Base-by-base conservation (phyloP, 2,329 filamentous ascomycete genomes). In the Alternaria alternata region DNA sequence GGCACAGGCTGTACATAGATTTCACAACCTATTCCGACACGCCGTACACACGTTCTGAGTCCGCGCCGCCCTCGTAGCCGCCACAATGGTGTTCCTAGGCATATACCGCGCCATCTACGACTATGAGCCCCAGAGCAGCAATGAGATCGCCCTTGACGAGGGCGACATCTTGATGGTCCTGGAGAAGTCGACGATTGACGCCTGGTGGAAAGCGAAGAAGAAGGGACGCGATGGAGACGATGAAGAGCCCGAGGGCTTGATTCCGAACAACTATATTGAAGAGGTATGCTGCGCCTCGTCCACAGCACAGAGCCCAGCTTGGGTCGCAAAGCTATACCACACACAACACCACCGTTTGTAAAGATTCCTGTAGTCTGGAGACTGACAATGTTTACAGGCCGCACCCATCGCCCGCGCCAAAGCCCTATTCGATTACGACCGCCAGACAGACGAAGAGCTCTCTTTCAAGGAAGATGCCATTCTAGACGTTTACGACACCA, bases 151-250 rank as follows among this genome's bases (percentile, higher is more conserved):
- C 65, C 91, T 98, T 72, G 83, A 82, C 57, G 94, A 97, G 75
- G 93, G 93, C 60, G 94, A 97, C 80, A 78, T 97, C 64, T 87
- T 98, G 61, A 97, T 94, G 79, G 85, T 97, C 59, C 81, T 96
- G 58, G 92, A 96, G 72, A 96, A 96, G 82, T 91, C 88, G 67
- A 74, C 78, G 48, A 82, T 84, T 16, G 90, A 91, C 78, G 88
- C 93, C 76, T 98, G 95, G 95, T 98, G 95, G 95, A 95, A 90
- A 79, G 93, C 91, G 48, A 97, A 96, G 84, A 97, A 96, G 85
- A 93, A 93, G 65, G 87, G 87, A 32, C 86, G 83, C 26, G 71
- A 69, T n/a, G 91, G 94, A 38, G 93, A 96, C 43, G 93, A 96
- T 42, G 94, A 97, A 43, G 94, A 97, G 80, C 94, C 94, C 3